A percentile compares a stretch with the other conserved stretches of the same genome.
These are phyloP conservation scores for Corymbia citriodora DNA, from an alignment of 441 rosid genomes.

Conservation along the genomic window DNA sequence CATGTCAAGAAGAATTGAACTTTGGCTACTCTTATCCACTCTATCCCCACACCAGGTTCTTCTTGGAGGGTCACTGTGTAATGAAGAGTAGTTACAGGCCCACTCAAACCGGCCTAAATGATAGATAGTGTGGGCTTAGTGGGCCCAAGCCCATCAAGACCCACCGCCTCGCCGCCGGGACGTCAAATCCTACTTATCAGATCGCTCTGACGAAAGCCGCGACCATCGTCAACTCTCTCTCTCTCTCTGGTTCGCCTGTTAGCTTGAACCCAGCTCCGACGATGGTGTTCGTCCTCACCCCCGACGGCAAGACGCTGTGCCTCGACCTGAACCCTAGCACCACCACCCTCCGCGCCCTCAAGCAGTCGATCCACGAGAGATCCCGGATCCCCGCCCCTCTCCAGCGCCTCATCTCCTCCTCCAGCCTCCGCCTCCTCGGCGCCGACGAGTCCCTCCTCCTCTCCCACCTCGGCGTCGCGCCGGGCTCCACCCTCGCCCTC, in stretches of 20 bases:
- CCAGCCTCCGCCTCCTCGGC: conserved; percentile 5
- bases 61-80: no score
- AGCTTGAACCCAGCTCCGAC: not conserved
- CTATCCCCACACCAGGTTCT: no score
- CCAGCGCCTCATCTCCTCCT: conserved; percentile 32
- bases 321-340: conserved; percentile 42
- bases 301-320: conserved; percentile 39
- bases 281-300: conserved; percentile 66
- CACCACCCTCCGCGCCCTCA: conserved; percentile 50
- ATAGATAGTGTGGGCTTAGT: not conserved
- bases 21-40: no score
- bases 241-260: not conserved
- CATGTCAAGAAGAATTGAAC: no score
- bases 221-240: not conserved
- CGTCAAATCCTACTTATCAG: not conserved
- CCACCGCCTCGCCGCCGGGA: not conserved
- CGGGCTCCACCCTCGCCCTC: conserved; percentile 51
- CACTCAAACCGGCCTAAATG: not conserved
- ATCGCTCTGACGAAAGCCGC: not conserved
- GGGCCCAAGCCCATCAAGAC: not conserved
- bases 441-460: conserved; percentile 21
- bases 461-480: conserved; percentile 40
- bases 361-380: conserved; percentile 30
- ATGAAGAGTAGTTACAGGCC: no score
- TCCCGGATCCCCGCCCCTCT: conserved; percentile 32